These are phyloP conservation scores for Aspergillus fischeri DNA, from an alignment of 2,329 filamentous ascomycete genomes.

Conservation along the genomic window DNA sequence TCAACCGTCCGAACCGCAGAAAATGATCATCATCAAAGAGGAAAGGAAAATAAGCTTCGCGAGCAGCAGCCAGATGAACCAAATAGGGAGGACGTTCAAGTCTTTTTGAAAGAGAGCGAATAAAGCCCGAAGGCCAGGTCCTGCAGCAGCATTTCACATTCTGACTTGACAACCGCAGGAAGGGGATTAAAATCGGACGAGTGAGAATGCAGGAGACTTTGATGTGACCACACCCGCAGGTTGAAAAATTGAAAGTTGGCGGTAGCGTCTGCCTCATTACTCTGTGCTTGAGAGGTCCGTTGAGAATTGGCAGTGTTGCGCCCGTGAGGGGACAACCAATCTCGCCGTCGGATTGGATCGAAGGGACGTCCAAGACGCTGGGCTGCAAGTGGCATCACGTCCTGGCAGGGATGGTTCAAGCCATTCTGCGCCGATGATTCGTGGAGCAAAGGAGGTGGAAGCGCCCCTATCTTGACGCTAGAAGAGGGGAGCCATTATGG, in stretches of 20 bases:
- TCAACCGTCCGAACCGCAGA: not conserved
- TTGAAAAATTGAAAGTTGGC: not conserved
- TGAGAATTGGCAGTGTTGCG: conserved; percentile 3
- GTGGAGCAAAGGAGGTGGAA: conserved; percentile 20
- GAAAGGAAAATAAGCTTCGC: conserved; percentile 18
- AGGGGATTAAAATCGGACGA: conserved; percentile 16
- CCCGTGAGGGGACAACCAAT: conserved; percentile 1
- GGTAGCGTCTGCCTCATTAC: not conserved
- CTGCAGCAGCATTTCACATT: conserved; percentile 12
- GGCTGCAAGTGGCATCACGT: conserved; percentile 33
- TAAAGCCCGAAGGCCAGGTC: conserved; percentile 7
- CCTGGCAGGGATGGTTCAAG: conserved; percentile 5
- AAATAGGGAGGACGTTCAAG: conserved; percentile 18
- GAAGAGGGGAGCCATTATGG: conserved; percentile 13
- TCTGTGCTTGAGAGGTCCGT: not conserved
- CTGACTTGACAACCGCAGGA: conserved; percentile 8
- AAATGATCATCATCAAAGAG: conserved; percentile 11
- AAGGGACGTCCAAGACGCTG: conserved; percentile 6
- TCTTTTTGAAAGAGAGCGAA: conserved; percentile 30
- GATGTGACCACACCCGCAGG: conserved; percentile 32
- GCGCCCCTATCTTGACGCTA: conserved; percentile 29
- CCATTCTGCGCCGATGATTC: conserved; percentile 20
- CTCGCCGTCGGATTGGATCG: conserved; percentile 6
- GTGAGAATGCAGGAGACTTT: conserved; percentile 20
- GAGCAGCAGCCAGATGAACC: conserved; percentile 11